These are phyloP conservation scores for Syzygium grande DNA, from an alignment of 345 rosid genomes.

Conservation along the genomic window DNA sequence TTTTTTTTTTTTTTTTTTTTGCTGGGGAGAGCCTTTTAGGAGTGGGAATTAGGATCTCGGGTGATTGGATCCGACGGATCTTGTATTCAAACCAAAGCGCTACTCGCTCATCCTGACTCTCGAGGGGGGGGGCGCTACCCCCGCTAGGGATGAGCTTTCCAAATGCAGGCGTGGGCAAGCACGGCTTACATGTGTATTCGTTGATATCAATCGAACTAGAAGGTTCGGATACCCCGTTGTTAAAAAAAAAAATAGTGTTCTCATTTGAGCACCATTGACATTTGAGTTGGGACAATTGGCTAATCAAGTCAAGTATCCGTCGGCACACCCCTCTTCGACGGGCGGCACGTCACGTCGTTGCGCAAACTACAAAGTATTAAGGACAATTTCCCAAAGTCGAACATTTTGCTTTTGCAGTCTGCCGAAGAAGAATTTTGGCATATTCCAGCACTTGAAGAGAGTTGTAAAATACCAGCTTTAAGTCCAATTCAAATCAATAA, in stretches of 20 bases:
- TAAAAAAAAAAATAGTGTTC: no score
- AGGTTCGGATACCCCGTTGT: not conserved
- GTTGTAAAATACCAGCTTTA: not conserved
- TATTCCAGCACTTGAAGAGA: not conserved
- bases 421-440: no score
- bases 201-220: not conserved
- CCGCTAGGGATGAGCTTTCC: not conserved
- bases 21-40: not conserved
- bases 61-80: not conserved
- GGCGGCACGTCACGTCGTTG: no score
- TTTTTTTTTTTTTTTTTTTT: not conserved
- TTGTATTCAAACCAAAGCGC: accelerated
- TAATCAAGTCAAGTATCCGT: not conserved
- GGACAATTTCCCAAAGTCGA: not conserved
- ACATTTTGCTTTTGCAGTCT: not conserved
- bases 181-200: no score
- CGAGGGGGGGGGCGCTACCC: no score
- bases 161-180: accelerated
- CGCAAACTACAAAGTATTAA: not conserved
- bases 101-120: no score
- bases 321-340: not conserved
- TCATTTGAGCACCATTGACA: not conserved
- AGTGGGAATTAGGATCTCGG: not conserved
- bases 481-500: not conserved
- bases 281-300: not conserved